phyloP scores from a whole-genome alignment of 2,329 filamentous ascomycete species.

The Hypoxylon sp. region DNA sequence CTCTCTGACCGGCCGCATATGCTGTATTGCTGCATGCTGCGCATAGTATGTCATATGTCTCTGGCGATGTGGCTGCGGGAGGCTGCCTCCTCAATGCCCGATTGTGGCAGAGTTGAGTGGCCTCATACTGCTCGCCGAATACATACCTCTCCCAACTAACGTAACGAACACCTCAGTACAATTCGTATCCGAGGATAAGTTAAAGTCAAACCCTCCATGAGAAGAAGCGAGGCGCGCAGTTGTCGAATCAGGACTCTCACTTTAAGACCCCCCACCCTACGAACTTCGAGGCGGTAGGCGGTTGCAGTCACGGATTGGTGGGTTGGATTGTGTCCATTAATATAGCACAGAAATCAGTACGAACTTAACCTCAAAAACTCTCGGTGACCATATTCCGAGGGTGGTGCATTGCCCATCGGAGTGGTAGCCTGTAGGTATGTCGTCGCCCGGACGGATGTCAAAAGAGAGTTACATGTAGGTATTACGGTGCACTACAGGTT shows the following conservation, averaged over 20 bases:
- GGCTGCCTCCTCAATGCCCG: slow-evolving; percentile 5
- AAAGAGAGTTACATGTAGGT: slow-evolving; percentile 25
- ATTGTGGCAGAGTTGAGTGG: not conserved
- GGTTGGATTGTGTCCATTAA: slow-evolving; percentile 24
- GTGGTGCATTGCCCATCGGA: slow-evolving; percentile 36
- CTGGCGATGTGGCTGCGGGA: slow-evolving; percentile 20
- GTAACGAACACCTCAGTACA: slow-evolving; percentile 14
- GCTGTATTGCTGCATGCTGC: slow-evolving; percentile 14
- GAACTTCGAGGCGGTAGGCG: slow-evolving; percentile 17
- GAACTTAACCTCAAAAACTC: slow-evolving; percentile 19
- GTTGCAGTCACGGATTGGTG: slow-evolving; percentile 31
- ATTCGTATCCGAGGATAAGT: slow-evolving; percentile 21
- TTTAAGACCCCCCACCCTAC: slow-evolving; percentile 19
- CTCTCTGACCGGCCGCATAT: slow-evolving; percentile 13
- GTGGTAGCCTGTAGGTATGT: slow-evolving; percentile 24
- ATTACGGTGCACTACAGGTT: slow-evolving; percentile 1
- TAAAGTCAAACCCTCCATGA: slow-evolving; percentile 10
- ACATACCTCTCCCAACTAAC: not conserved
- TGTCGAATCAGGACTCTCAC: slow-evolving; percentile 32
- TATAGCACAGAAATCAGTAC: slow-evolving; percentile 15
- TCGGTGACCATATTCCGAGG: slow-evolving; percentile 42
- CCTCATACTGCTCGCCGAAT: slow-evolving; percentile 5
- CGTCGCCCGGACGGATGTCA: slow-evolving; percentile 5
- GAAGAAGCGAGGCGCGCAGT: slow-evolving; percentile 19
- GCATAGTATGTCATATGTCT: slow-evolving; percentile 12